phyloP scores from a whole-genome alignment of 2,329 filamentous ascomycete species.

The Colletotrichum theobromicola region DNA sequence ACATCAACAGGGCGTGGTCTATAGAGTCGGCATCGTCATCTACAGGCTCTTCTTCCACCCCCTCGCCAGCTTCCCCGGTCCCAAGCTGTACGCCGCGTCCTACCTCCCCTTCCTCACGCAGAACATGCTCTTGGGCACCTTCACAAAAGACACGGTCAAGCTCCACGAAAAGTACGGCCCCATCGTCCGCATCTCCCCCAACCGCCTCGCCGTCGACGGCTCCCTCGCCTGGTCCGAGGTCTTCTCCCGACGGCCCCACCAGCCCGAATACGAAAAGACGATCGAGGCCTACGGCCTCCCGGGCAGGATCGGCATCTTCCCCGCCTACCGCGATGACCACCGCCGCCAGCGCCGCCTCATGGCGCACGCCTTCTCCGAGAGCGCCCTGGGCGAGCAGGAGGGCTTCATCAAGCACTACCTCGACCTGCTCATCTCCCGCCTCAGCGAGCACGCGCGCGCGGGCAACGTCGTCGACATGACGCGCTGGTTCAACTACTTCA shows the following conservation, averaged over 20 bases:
- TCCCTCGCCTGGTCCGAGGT: background rate
- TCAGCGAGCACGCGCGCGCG: conserved; percentile 13
- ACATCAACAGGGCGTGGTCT: background rate
- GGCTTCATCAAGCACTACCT: conserved; percentile 29
- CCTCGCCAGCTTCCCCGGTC: background rate
- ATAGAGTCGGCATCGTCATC: background rate
- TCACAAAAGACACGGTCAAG: background rate
- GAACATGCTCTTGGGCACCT: background rate
- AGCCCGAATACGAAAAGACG: background rate
- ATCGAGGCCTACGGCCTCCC: background rate
- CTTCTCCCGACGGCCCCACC: background rate
- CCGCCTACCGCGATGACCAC: conserved; percentile 13
- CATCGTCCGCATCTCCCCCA: background rate
- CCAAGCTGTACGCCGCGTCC: background rate
- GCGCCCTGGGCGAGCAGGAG: conserved; percentile 33
- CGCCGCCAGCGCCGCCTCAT: conserved; percentile 24
- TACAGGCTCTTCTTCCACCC: background rate
- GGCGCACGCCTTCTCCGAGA: conserved; percentile 31
- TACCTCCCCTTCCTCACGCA: background rate
- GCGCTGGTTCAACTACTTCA: conserved; percentile 28
- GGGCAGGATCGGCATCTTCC: background rate
- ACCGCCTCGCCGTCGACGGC: background rate
- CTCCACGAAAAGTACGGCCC: background rate
- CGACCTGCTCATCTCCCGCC: conserved; percentile 25
- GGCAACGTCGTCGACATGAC: conserved; percentile 24